A percentile compares a stretch with the other conserved stretches of the same genome.
Evolutionary conservation across 2,329 filamentous ascomycete genomes (phyloP).

Genomic region (Chrysoporthe deuterocubensis): DNA sequence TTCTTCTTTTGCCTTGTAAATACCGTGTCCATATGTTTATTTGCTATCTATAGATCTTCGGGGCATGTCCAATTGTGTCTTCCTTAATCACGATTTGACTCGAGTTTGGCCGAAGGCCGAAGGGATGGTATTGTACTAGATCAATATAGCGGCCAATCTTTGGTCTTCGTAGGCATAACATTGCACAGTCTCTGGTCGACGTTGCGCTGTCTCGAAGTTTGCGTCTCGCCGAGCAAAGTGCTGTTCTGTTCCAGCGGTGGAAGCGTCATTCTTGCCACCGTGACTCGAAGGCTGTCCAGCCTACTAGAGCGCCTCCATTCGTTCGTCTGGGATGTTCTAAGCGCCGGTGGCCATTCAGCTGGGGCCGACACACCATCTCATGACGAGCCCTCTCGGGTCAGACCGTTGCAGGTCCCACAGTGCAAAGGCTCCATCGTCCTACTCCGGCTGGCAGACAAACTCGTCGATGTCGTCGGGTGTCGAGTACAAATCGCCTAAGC

Average conservation of each 20-base stretch:
- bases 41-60: background rate
- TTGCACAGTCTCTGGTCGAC: background rate
- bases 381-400: constrained; percentile 1
- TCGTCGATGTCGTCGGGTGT: background rate
- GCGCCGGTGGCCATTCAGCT: background rate
- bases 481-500: constrained; percentile 16
- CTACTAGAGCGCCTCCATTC: background rate
- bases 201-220: constrained; percentile 13
- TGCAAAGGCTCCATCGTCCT: constrained; percentile 20
- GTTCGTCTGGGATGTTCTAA: background rate
- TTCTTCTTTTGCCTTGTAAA: background rate
- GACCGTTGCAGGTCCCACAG: constrained; percentile 23
- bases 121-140: no score
- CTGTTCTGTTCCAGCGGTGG: background rate
- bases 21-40: background rate
- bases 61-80: background rate
- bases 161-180: background rate
- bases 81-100: background rate
- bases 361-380: background rate
- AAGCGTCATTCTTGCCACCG: no score
- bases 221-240: background rate
- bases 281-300: background rate
- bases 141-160: background rate
- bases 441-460: constrained; percentile 5
- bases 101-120: no score